Percentiles rank a stretch among this genome's conserved stretches.
Evolutionary conservation across 768 basidiomycete genomes (phyloP).

Genomic region (Agrocybe chaxingu): DNA sequence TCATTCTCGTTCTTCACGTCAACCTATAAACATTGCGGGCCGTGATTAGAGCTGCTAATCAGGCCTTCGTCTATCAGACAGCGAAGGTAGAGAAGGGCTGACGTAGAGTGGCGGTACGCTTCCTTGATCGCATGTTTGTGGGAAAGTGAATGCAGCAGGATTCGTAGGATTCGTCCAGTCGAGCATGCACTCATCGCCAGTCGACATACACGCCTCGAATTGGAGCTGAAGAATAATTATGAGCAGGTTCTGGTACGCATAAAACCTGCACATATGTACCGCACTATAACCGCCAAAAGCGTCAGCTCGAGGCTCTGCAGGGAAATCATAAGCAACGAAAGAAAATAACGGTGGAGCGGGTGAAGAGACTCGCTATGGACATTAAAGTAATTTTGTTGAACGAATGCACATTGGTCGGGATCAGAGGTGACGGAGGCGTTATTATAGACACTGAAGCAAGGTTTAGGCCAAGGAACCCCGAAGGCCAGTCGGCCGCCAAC

Average conservation of each 20-base stretch:
- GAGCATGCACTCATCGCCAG: conserved; percentile 15
- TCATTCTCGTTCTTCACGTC: conserved; percentile 17
- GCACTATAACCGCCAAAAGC: conserved; percentile 11
- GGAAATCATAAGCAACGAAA: not conserved
- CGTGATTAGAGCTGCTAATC: not conserved
- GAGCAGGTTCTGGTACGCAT: not conserved
- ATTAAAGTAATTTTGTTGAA: conserved; percentile 14
- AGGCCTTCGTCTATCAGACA: not conserved
- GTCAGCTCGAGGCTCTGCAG: conserved; percentile 7
- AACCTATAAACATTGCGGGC: conserved; percentile 10
- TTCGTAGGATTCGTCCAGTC: conserved; percentile 17
- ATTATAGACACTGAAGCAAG: conserved; percentile 12
- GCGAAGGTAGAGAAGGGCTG: not conserved
- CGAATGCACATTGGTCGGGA: conserved; percentile 7
- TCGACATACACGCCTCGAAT: conserved; percentile 19
- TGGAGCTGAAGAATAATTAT: conserved; percentile 8
- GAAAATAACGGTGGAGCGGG: not conserved
- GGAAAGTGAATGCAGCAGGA: conserved; percentile 5
- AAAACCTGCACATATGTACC: not conserved
- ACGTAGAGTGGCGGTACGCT: conserved; percentile 17
- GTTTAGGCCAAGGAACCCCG: conserved; percentile 11
- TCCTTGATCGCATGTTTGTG: conserved; percentile 16
- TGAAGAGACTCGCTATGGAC: conserved; percentile 7
- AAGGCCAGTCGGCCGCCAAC: conserved; percentile 11
- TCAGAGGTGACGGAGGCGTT: not conserved